Evolutionary conservation across 441 rosid genomes (phyloP).

Genomic region (Metrosideros polymorpha): DNA sequence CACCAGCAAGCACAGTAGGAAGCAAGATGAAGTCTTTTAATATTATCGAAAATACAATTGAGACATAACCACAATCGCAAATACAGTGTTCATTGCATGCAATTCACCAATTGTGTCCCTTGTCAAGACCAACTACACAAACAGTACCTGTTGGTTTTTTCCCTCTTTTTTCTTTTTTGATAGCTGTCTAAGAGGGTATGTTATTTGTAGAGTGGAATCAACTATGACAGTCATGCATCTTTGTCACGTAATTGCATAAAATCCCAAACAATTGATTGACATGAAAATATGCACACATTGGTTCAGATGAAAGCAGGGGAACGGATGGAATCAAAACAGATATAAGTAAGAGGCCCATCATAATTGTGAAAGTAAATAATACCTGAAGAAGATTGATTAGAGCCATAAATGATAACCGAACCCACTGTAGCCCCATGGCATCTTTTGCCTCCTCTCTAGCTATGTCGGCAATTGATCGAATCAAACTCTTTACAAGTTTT

Average conservation of each 20-base stretch:
- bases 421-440: constrained; percentile 55
- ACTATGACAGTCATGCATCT: not conserved
- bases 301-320: not conserved
- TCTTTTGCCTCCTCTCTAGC: constrained; percentile 63
- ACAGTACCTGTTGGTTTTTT: not conserved
- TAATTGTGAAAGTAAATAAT: not conserved
- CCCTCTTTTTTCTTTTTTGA: not conserved
- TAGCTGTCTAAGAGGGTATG: not conserved
- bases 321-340: not conserved
- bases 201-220: not conserved
- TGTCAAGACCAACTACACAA: not conserved
- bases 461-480: constrained; percentile 65
- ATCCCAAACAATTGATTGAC: not conserved
- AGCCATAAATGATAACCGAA: constrained; percentile 64
- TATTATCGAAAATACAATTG: not conserved
- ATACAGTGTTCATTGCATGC: not conserved
- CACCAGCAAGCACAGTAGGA: not conserved
- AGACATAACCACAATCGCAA: not conserved
- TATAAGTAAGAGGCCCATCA: not conserved
- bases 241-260: not conserved
- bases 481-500: constrained; percentile 67
- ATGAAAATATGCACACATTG: not conserved
- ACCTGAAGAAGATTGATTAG: constrained; percentile 90
- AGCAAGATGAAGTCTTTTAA: not conserved
- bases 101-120: not conserved